Evolutionary conservation across 768 basidiomycete species (phyloP).

Genomic region (Lactarius pseudohatsudake): DNA sequence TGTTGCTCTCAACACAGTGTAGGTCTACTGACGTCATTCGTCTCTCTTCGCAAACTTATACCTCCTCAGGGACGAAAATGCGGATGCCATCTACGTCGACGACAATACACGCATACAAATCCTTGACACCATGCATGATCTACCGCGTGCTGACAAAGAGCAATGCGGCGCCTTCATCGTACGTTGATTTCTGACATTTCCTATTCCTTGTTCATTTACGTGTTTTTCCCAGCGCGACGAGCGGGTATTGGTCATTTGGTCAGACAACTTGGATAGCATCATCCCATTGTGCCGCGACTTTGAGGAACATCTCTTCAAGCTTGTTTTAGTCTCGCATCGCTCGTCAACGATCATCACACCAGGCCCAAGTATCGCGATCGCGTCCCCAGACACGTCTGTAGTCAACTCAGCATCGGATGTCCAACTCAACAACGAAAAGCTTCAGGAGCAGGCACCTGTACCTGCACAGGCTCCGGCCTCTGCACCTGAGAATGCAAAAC

Average conservation of each 20-base stretch:
- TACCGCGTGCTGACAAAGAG: conserved; percentile 84
- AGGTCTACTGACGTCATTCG: conserved; percentile 33
- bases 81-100: conserved; percentile 67
- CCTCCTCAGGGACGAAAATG: conserved; percentile 52
- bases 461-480: not conserved
- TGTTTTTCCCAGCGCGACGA: conserved; percentile 63
- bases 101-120: conserved; percentile 85
- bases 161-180: conserved; percentile 89
- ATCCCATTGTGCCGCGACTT: conserved; percentile 73
- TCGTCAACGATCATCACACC: not conserved
- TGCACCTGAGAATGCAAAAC: conserved; percentile 16
- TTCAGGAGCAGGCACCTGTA: conserved; percentile 28
- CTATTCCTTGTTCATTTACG: conserved; percentile 4
- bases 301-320: conserved; percentile 74
- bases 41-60: not conserved
- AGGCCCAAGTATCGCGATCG: conserved; percentile 38
- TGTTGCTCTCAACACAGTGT: conserved; percentile 72
- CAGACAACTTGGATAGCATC: conserved; percentile 77
- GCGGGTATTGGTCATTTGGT: conserved; percentile 80
- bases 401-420: conserved; percentile 53
- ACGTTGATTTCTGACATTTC: conserved; percentile 32
- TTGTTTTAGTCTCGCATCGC: conserved; percentile 61
- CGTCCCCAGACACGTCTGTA: conserved; percentile 44
- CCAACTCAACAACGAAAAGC: conserved; percentile 53
- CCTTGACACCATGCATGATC: conserved; percentile 61